Evolutionary conservation across 1,284 basidiomycete species (phyloP), one percentile per base, ranked within the genome.

Genomic region (Irpex sp.): DNA sequence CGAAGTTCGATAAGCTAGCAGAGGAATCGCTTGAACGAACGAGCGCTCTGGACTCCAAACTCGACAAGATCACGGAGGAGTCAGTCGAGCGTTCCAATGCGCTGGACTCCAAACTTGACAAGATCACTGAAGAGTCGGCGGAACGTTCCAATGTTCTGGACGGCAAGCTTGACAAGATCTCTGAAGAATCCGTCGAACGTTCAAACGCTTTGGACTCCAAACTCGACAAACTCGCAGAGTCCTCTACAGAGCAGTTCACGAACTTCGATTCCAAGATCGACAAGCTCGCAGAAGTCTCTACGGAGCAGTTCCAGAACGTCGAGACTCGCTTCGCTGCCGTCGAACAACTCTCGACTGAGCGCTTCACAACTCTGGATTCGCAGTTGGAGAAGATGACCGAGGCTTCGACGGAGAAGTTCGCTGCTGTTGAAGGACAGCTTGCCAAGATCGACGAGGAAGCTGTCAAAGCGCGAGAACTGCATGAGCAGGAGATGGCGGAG

Each of bases 371-470:
- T 6, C 57, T 59, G 5, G 61, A 62, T 7, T 19, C 34, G 15
- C 57, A 38, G 26, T 17, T 65, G 19, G 31, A 61, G 51, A 61
- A 65, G 38, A 61, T 61, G 51, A 49, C 6, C n/a, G 60, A 61
- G 37, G 31, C 15, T 2, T 61, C 60, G 11, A 51, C 37, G 17
- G 60, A 61, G 26, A 54, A 38, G 49, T 37, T 49, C 19, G 8
- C 26, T 7, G 60, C 51, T 11, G 51, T 65, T 13, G 34, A 26
- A 7, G 57, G 47, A 1, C 60, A 57, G 31, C 44, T 65, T 1
- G 61, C 49, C 19, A 59, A 52, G 57, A 62, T 65, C 40, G 64
- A 65, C 40, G 60, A 62, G n/a, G 40, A 31, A 31, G 64, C 64
- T 9, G n/a, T 34, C 15, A 49, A 59, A 36, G 60, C 58, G 5